Evolutionary conservation across 345 rosid species (phyloP), one percentile per base, ranked within the genome.

Genomic region (Tarenaya hassleriana): DNA sequence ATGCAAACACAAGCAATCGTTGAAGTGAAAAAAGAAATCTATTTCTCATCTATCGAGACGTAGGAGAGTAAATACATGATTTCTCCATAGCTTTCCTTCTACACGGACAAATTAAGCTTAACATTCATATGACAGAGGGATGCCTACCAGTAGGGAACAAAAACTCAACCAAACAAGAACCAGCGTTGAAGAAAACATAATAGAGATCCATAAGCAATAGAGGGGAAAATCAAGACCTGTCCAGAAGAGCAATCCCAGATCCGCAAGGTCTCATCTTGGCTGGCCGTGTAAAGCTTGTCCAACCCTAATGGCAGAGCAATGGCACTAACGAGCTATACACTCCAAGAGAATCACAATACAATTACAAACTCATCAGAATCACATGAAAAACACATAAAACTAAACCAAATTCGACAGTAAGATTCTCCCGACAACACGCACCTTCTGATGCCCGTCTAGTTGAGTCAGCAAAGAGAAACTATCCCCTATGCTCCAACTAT

Each of bases 231-330:
- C 5, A 63, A 47, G 72, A 92, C 99, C 97, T 86, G 94, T 48
- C 98, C 94, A 41, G 97, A 81, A 38, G 77, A 78, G 45, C 91
- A 85, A 78, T 92, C 94, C 98, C 98, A 92, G 19, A 76, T 69
- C 45, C 97, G 72, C 16, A 86, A 69, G 37, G 95, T 77, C 60
- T 77, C 94, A 57, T 94, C 95, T 69, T 80, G 75, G 65, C 95
- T 78, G 4, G 87, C 95, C 0, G 99, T 77, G 55, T 81, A 92
- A 65, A 94, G 94, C 73, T 79, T 83, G 77, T 83, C 86, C 0
- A 86, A 85, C 18, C 83, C 94, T 2, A 91, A 69, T 6, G 99
- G 95, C 51, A 83, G 62, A 4, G 94, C 83, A 71, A 94, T 88
- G 71, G 88, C 97, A 63, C 73, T 86, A 48, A 88, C 94, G 55